phyloP scores from a whole-genome alignment of 805 yeast species.

The Metschnikowia hibisci region DNA sequence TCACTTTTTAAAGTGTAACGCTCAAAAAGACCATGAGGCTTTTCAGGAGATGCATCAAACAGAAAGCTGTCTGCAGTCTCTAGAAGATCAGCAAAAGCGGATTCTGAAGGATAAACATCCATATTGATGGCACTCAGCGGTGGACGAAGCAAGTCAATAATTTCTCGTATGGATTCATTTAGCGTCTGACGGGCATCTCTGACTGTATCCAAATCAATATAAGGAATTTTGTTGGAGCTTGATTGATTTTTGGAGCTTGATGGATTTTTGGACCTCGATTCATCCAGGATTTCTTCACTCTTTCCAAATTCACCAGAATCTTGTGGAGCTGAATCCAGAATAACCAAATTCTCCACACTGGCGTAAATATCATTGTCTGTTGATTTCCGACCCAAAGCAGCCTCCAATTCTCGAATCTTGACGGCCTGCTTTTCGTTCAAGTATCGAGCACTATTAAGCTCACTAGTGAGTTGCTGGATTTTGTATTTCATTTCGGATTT shows the following conservation, averaged over 20 bases:
- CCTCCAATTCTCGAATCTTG: constrained; percentile 38
- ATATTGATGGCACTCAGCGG: constrained; percentile 7
- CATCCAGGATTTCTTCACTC: no score
- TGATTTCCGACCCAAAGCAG: constrained; percentile 6
- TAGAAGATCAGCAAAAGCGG: constrained; percentile 12
- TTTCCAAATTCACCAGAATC: background rate
- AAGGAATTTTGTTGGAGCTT: constrained; percentile 9
- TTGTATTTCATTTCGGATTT: constrained; percentile 49
- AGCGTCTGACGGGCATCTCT: constrained; percentile 15
- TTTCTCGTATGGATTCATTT: constrained; percentile 14
- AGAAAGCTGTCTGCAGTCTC: constrained; percentile 7
- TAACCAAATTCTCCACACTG: background rate
- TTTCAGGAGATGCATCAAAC: constrained; percentile 3
- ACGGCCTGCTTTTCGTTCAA: constrained; percentile 39
- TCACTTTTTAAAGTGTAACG: constrained; percentile 15
- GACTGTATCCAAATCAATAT: constrained; percentile 15
- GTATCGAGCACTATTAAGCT: constrained; percentile 42
- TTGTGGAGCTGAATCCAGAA: background rate
- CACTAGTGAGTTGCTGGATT: constrained; percentile 51
- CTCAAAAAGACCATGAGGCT: constrained; percentile 10
- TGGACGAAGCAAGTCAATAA: constrained; percentile 16
- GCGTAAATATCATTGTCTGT: constrained; percentile 3
- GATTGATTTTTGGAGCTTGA: background rate
- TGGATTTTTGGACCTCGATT: background rate
- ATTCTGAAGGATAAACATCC: constrained; percentile 1